Evolutionary conservation across 331 rosid species (phyloP), one percentile per base, ranked within the genome.

Genomic region (Pyrus hybrid): DNA sequence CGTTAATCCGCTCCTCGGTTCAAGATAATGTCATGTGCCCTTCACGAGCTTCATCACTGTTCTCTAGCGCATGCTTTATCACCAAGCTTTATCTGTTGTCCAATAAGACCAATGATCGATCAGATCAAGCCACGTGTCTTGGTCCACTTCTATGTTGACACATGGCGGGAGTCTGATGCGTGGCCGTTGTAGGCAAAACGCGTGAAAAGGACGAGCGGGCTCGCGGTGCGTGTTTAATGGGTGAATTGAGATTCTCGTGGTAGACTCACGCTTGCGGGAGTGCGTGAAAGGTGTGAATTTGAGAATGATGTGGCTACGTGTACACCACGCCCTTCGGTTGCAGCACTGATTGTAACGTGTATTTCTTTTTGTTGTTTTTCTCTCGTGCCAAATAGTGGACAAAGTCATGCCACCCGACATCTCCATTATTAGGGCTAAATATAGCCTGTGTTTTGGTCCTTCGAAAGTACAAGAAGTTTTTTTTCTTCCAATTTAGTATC

Each of bases 121-220:
- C 10, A 0, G 2, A 28, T 26, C 10, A 5, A 4, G 30, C 13
- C 63, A 63, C 53, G 63, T 74, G 28, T 29, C 30, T 8, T n/a
- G 16, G 17, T 3, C 7, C 35, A 28, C 32, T 3, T 7, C 30
- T 1, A 2, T 62, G 64, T 16, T 13, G 26, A 30, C 51, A 65
- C 54, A 45, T 76, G 79, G 58, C 73, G 8, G 14, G 14, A n/a
- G 28, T 22, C 14, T 7, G n/a, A 26, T 17, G 20, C 17, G 23
- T 63, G 13, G 71, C 25, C n/a, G 53, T 45, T 4, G 30, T 0
- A 29, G 54, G 25, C 69, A 69, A 68, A 72, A 81, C 80, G 80
- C 78, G 86, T 80, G 80, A 81, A 29, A n/a, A 8, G 17, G n/a
- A 5, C n/a, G 60, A 67, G 67, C 74, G 63, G 73, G 32, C 75